phyloP scores from a whole-genome alignment of 202 grass and related monocot genomes.

The Schoenoplectus tabernaemontani region DNA sequence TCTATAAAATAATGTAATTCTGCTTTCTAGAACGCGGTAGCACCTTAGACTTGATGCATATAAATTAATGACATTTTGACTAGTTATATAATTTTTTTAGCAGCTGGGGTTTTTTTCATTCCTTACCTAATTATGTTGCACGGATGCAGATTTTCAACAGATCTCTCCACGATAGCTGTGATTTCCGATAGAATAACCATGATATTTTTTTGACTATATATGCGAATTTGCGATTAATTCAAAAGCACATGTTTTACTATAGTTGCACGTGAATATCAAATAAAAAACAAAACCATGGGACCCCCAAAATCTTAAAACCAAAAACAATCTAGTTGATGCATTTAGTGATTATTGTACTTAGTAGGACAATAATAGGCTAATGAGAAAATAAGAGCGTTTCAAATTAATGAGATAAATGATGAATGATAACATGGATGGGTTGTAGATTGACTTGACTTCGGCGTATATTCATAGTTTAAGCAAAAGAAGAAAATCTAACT shows the following conservation, averaged over 20 bases:
- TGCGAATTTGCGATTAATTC: neutral
- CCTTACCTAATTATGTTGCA: neutral
- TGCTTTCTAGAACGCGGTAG: no score
- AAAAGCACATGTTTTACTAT: neutral
- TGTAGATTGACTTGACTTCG: neutral
- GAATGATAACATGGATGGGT: neutral
- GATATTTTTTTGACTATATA: neutral
- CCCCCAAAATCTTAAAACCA: neutral
- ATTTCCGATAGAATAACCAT: neutral
- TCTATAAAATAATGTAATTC: no score
- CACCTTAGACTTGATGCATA: no score
- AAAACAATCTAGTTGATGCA: neutral
- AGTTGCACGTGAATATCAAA: neutral
- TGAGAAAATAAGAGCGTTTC: neutral
- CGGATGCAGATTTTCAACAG: neutral
- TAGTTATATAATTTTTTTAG: neutral
- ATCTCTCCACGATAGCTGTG: slow-evolving; percentile 2
- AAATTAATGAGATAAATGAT: neutral
- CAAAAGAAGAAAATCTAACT: neutral
- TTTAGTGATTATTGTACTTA: neutral
- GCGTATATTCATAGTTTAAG: neutral
- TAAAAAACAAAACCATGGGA: neutral
- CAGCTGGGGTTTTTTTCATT: neutral
- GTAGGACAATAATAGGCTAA: neutral
- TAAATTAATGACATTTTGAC: no score